phyloP scores from a whole-genome alignment of 2,329 filamentous ascomycete genomes.

The Exserohilum rostratum region DNA sequence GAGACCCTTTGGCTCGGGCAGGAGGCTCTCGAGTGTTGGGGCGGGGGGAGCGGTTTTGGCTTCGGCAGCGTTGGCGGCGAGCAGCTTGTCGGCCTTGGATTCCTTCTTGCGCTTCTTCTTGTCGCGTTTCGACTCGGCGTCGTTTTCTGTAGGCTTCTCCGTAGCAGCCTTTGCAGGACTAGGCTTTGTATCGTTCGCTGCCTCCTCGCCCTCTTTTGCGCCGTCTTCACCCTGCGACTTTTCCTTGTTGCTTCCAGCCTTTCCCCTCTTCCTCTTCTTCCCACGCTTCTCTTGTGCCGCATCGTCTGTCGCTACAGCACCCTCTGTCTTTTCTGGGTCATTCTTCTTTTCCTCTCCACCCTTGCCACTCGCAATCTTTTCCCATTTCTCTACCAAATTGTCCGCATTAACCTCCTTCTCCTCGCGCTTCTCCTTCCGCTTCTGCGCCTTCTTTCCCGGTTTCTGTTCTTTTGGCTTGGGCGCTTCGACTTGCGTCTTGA shows the following conservation, averaged over 20 bases:
- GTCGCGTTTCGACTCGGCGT: conserved; percentile 36
- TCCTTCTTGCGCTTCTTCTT: conserved; percentile 20
- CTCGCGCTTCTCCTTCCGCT: conserved; percentile 59
- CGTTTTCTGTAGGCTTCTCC: conserved; percentile 18
- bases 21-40: conserved; percentile 29
- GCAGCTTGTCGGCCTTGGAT: conserved; percentile 13
- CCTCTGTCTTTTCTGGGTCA: conserved; percentile 55
- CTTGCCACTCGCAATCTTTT: conserved; percentile 57
- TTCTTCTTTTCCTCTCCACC: conserved; percentile 33
- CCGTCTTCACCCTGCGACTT: conserved; percentile 33
- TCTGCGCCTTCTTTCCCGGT: conserved; percentile 63
- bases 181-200: conserved; percentile 31
- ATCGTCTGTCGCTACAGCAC: conserved; percentile 40
- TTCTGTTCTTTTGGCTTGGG: conserved; percentile 43
- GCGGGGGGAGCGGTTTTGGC: conserved; percentile 6
- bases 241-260: conserved; percentile 31
- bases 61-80: conserved; percentile 13
- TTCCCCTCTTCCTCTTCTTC: conserved; percentile 41
- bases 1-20: conserved; percentile 63
- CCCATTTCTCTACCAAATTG: conserved; percentile 53
- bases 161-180: conserved; percentile 7
- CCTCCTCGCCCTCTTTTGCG: conserved; percentile 20
- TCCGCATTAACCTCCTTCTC: conserved; percentile 82
- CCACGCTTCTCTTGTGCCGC: conserved; percentile 46
- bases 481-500: conserved; percentile 71